Evolutionary conservation across 768 basidiomycete genomes (phyloP), one percentile per base, ranked within the genome.

Genomic region (Hygrocybe coccinea): DNA sequence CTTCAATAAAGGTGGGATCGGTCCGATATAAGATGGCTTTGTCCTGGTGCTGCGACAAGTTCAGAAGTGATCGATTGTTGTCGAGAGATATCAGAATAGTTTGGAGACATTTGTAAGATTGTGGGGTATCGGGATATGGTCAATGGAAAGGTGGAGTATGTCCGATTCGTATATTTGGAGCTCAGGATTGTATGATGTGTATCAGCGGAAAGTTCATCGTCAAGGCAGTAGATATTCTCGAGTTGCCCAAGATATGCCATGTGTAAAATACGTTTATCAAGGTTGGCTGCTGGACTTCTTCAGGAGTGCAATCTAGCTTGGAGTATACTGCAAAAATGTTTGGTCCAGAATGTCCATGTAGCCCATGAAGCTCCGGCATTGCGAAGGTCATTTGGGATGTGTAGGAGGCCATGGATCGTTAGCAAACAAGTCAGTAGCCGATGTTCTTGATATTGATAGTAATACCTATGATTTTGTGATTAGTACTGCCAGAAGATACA

Each of bases 301-400:
- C 57, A 54, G 2, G 64, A 67, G 21, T 59, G 56, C 10, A 75
- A 47, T 9, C 51, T 57, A 0, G 50, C 35, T 36, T 66, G 60
- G 5, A 74, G 58, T 5, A 41, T 56, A 0, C 70, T 68, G 58
- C 71, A 74, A 39, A 62, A 70, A 0, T 66, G 45, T 52, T 76
- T 73, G 63, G 73, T 69, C 22, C 58, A 60, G 50, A 73, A 75
- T 3, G 69, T 64, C 74, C 72, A 74, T 12, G 61, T 66, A 0
- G 65, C 47, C 65, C 72, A 73, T 2, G 64, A 60, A 12, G 73
- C 71, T 1, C 70, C 73, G 54, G 64, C 63, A 11, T 48, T 52
- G 1, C 60, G 50, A 36, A 75, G 73, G 24, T 64, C 59, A 51
- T 71, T 64, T 7, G 60, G 36, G 36, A 37, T 37, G 36, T 37